Base-by-base conservation (phyloP, 768 basidiomycete genomes). In the Suillus alpinus region DNA sequence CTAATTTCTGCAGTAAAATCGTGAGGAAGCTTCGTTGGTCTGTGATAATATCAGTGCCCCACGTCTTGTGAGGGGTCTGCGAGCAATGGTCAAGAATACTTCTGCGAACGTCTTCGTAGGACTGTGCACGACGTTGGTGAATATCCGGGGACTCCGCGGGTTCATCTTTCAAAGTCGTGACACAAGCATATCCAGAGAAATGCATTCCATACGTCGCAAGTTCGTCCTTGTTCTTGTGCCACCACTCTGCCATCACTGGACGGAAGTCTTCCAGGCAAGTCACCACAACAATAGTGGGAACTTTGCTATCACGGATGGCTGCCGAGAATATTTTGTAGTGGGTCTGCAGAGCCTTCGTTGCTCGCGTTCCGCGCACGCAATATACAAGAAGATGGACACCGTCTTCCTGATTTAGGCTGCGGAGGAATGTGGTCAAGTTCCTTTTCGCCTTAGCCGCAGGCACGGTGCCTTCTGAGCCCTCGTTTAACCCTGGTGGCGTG, bases 101-200 rank as follows among this genome's bases (percentile, higher is more conserved):
- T 39, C 5, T 23, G 16, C 53, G 39, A 9, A 55, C 36, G 5
- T 55, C 53, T 18, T 55, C 4, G 23, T 55, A 39, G 14, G 53
- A 55, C 53, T 55, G 53, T 18, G 53, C 9, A 39, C 20, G 53
- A 39, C 53, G 53, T 18, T 55, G 16, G 53, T n/a, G 53, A 37
- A 55, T 39, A 26, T 55, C 53, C 23, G 9, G 10, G 16, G 53
- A 39, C 23, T 39, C 53, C 9, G 37, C 6, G 0, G 16, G 37
- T 37, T 26, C 53, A 29, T 55, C 53, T 23, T 39, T 55, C 23
- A 55, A 10, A 37, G 73, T 68, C 1, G 74, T 75, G 58, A 76
- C 66, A 55, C 76, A 78, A 6, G 73, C 76, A n/a, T 72, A 65
- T 10, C 69, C 73, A 16, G 61, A 53, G 4, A 71, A 72, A 8